Conservation (phyloP, 352 stramenopile species). For the Globisporangium solare region DNA sequence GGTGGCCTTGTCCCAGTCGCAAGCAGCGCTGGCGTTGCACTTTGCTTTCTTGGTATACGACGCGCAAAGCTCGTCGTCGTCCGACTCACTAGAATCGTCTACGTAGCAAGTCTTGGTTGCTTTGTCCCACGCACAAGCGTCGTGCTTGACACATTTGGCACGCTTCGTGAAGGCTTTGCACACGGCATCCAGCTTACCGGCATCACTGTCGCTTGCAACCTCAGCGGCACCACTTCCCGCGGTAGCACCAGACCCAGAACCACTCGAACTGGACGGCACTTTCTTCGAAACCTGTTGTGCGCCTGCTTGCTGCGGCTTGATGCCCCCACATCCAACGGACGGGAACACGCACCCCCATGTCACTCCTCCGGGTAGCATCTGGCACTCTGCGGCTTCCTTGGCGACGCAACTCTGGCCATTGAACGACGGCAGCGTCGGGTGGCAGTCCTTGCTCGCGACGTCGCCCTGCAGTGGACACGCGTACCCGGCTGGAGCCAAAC, state of each 20-base stretch:
- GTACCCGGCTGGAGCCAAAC: constrained; percentile 21
- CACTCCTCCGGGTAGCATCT: constrained; percentile 20
- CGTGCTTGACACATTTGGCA: background rate
- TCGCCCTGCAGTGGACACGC: constrained; percentile 38
- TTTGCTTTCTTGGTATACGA: background rate
- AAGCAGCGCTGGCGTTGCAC: background rate
- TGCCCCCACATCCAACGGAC: constrained; percentile 1
- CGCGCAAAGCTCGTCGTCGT: background rate
- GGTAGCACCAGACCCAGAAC: background rate
- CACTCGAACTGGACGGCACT: background rate
- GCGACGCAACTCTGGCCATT: constrained; percentile 30
- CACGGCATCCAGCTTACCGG: background rate
- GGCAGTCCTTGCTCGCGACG: constrained; percentile 27
- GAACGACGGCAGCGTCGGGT: constrained; percentile 30
- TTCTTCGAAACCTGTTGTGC: background rate
- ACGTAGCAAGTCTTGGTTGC: background rate
- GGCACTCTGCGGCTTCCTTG: constrained; percentile 23
- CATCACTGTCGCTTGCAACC: background rate
- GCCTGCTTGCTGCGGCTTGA: background rate
- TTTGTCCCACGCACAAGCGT: background rate
- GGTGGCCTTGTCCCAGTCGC: background rate
- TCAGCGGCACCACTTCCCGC: background rate
- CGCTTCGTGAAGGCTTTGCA: background rate
- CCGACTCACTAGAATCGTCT: background rate
- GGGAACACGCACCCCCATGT: constrained; percentile 30